These are phyloP conservation scores for Saccharomyces hybrid DNA, from an alignment of 1,139 yeast genomes.

Conservation along the genomic window DNA sequence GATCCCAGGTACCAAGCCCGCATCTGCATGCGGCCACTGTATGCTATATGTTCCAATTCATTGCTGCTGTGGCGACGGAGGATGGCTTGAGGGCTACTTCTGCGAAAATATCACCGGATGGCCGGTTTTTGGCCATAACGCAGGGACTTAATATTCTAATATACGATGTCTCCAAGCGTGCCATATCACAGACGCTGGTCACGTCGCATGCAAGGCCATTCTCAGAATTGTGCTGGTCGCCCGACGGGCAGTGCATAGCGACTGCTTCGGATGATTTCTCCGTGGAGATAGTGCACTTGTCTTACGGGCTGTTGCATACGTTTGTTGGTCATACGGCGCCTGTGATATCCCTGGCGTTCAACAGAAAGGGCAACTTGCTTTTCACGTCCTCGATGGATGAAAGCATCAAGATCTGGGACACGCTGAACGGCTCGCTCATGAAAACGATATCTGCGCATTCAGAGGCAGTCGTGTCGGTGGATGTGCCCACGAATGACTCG, in stretches of 20 bases:
- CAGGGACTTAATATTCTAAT: conserved; percentile 40
- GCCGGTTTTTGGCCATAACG: conserved; percentile 50
- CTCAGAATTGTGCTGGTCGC: conserved; percentile 47
- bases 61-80: not conserved
- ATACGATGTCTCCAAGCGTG: conserved; percentile 34
- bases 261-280: conserved; percentile 85
- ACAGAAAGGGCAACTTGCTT: conserved; percentile 65
- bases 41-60: not conserved
- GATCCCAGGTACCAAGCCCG: not conserved
- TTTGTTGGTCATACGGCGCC: conserved; percentile 84
- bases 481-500: conserved; percentile 64
- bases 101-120: conserved; percentile 61
- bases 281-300: conserved; percentile 62
- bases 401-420: conserved; percentile 86
- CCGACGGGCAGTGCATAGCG: conserved; percentile 66
- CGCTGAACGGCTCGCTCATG: conserved; percentile 57
- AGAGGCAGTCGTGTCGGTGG: conserved; percentile 75
- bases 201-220: conserved; percentile 27
- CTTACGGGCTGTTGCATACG: conserved; percentile 45
- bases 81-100: conserved; percentile 31
- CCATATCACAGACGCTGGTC: conserved; percentile 12
- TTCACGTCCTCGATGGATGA: conserved; percentile 88
- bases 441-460: conserved; percentile 88
- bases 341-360: conserved; percentile 66
- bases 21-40: not conserved